phyloP scores from a whole-genome alignment of 805 yeast genomes.

The Hanseniaspora hatyaiensis region DNA sequence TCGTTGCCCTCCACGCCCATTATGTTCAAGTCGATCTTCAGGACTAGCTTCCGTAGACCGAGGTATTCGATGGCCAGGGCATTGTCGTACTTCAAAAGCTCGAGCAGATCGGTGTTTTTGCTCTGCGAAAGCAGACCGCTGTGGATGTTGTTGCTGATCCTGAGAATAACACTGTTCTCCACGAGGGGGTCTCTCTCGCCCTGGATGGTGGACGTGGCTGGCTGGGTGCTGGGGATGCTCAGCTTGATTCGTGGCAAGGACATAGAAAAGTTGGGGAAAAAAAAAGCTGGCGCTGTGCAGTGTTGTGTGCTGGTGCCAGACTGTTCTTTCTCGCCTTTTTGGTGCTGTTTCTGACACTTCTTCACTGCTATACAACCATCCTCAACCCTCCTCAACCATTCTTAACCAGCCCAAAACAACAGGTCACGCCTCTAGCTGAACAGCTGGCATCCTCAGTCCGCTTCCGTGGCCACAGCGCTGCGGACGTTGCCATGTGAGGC shows the following conservation, averaged over 20 bases:
- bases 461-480: no score
- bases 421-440: no score
- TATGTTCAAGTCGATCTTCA: constrained; percentile 4
- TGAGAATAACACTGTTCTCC: constrained; percentile 72
- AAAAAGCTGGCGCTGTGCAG: no score
- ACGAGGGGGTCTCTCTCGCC: constrained; percentile 80
- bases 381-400: no score
- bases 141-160: constrained; percentile 48
- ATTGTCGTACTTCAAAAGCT: constrained; percentile 9
- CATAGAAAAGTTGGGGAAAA: background rate
- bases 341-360: no score
- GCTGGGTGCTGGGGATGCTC: background rate
- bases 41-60: constrained; percentile 5
- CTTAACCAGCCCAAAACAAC: no score
- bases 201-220: background rate
- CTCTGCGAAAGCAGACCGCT: constrained; percentile 36
- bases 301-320: no score
- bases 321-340: no score
- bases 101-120: constrained; percentile 10
- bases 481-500: no score
- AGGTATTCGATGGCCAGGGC: constrained; percentile 7
- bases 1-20: constrained; percentile 2
- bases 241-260: constrained; percentile 8
- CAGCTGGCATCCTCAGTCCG: no score
- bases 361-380: no score